Percentiles rank a stretch among this genome's conserved stretches.
Conservation (phyloP, 2,329 filamentous ascomycete genomes). For the Domatiomyces globalis region DNA sequence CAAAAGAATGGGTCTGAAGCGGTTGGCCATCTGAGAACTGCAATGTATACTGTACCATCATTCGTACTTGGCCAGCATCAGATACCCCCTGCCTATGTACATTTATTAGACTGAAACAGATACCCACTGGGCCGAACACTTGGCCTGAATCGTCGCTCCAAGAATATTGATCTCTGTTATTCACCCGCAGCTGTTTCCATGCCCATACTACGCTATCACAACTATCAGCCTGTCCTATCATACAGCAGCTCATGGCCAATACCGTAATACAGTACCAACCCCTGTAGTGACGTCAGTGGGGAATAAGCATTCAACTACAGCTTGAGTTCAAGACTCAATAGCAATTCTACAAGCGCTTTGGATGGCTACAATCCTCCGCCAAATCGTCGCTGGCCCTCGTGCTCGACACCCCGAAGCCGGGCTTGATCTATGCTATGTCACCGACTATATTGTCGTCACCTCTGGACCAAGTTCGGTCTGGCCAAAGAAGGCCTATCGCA, state of each 20-base stretch:
- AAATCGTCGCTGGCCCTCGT: slow-evolving; percentile 81
- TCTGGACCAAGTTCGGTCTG: slow-evolving; percentile 84
- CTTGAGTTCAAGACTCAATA: neutral
- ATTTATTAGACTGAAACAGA: too few species aligned
- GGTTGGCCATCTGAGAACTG: neutral
- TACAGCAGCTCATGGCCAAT: too few species aligned
- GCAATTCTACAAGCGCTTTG: neutral
- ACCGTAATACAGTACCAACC: too few species aligned
- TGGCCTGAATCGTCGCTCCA: too few species aligned
- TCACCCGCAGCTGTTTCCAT: too few species aligned
- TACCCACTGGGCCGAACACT: too few species aligned
- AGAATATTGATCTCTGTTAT: too few species aligned
- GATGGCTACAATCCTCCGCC: slow-evolving; percentile 62
- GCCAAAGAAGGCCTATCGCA: slow-evolving; percentile 83
- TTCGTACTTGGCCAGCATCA: neutral
- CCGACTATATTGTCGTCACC: slow-evolving; percentile 59
- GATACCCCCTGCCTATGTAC: neutral
- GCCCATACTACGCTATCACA: too few species aligned
- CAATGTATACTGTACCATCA: too few species aligned
- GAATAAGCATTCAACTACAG: too few species aligned
- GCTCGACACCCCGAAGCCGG: slow-evolving; percentile 72
- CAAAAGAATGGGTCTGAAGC: slow-evolving; percentile 42
- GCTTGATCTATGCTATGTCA: slow-evolving; percentile 91
- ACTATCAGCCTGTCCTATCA: too few species aligned
- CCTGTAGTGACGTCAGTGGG: too few species aligned